phyloP scores from a whole-genome alignment of 2,329 filamentous ascomycete genomes.

The Aspergillus terreus region DNA sequence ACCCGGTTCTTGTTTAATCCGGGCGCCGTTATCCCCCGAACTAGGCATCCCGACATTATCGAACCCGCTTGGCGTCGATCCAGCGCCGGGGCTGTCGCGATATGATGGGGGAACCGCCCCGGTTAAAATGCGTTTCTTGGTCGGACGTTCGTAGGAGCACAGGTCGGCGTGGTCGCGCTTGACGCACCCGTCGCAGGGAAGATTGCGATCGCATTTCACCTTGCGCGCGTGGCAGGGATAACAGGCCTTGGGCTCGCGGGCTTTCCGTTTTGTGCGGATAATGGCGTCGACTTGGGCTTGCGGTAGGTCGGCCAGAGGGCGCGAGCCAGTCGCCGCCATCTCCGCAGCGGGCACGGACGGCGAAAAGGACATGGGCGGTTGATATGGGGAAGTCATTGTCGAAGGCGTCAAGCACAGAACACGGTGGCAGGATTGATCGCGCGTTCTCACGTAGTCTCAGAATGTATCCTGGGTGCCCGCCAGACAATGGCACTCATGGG shows the following conservation, averaged over 20 bases:
- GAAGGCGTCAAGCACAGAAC: background rate
- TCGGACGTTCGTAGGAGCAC: conserved; percentile 47
- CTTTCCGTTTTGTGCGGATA: conserved; percentile 46
- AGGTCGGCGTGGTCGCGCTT: conserved; percentile 48
- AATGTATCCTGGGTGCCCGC: background rate
- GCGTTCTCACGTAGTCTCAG: background rate
- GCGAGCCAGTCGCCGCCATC: conserved; percentile 19
- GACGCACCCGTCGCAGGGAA: conserved; percentile 48
- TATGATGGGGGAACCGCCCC: conserved; percentile 19
- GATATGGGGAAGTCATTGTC: conserved; percentile 30
- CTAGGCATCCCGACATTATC: conserved; percentile 10
- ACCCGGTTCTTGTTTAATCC: conserved; percentile 23
- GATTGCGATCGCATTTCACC: conserved; percentile 48
- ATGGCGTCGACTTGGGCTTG: conserved; percentile 47
- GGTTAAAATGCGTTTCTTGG: conserved; percentile 40
- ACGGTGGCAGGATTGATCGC: background rate
- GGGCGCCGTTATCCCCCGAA: conserved; percentile 19
- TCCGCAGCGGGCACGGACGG: conserved; percentile 23
- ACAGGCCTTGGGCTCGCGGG: conserved; percentile 46
- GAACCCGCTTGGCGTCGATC: conserved; percentile 5
- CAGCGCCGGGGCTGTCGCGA: conserved; percentile 18
- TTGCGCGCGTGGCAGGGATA: conserved; percentile 46
- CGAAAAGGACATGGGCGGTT: conserved; percentile 26
- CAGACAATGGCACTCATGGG: background rate
- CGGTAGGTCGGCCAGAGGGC: conserved; percentile 38